phyloP scores from a whole-genome alignment of 2,329 filamentous ascomycete species.

The Colletotrichum plurivorum region DNA sequence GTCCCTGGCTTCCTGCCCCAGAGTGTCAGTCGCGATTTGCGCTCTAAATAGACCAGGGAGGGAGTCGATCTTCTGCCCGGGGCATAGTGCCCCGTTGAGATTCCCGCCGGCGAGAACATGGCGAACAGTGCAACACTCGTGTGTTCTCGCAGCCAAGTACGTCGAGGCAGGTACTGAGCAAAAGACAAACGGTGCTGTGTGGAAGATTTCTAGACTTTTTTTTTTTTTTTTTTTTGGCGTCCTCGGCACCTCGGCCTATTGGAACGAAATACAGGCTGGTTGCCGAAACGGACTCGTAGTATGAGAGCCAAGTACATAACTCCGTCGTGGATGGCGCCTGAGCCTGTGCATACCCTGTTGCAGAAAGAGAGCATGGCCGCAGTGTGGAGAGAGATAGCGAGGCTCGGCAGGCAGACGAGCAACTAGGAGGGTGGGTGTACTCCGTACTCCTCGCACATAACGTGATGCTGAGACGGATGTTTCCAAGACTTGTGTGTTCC shows the following conservation, averaged over 20 bases:
- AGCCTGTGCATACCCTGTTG: slow-evolving; percentile 13
- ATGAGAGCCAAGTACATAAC: background rate
- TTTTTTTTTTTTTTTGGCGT: too few species aligned
- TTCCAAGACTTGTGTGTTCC: slow-evolving; percentile 20
- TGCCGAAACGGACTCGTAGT: background rate
- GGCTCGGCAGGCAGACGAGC: slow-evolving; percentile 21
- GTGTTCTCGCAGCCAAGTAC: background rate
- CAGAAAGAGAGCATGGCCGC: slow-evolving; percentile 19
- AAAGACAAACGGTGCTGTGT: background rate
- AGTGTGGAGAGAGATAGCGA: slow-evolving; percentile 28
- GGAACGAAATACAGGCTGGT: background rate
- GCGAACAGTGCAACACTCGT: background rate
- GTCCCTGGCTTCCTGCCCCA: slow-evolving; percentile 33
- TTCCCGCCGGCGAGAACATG: background rate
- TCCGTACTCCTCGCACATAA: slow-evolving; percentile 14
- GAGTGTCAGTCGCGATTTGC: slow-evolving; percentile 37
- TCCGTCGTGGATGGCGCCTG: background rate
- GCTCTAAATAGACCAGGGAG: slow-evolving; percentile 35
- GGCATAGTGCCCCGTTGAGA: slow-evolving; percentile 17
- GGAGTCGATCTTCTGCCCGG: slow-evolving; percentile 28
- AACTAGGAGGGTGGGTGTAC: slow-evolving; percentile 9
- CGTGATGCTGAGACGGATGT: slow-evolving; percentile 17
- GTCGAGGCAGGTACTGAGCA: background rate
- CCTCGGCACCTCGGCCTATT: slow-evolving; percentile 7
- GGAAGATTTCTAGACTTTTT: background rate